These are phyloP conservation scores for Amaranthus cruentus DNA, from an alignment of 148 eudicot genomes.

Conservation along the genomic window DNA sequence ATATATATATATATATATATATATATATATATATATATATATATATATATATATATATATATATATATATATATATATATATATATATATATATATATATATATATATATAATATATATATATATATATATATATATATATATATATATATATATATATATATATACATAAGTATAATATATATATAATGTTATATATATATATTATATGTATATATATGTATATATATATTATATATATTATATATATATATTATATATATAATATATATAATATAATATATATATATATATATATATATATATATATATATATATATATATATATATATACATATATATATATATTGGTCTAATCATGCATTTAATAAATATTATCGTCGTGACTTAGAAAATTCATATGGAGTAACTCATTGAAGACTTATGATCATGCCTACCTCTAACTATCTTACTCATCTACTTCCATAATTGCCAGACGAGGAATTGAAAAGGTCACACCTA, in stretches of 20 bases:
- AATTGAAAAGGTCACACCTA: too few relatives aligned
- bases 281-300: background rate
- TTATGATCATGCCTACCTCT: too few relatives aligned
- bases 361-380: background rate
- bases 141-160: too few relatives aligned
- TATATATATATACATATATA: background rate
- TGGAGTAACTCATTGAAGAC: too few relatives aligned
- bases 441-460: too few relatives aligned
- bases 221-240: too few relatives aligned
- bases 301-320: background rate
- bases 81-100: background rate
- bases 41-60: background rate
- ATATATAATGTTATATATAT: too few relatives aligned
- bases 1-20: background rate
- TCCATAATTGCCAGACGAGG: too few relatives aligned
- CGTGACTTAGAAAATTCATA: too few relatives aligned
- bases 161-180: too few relatives aligned
- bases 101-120: background rate
- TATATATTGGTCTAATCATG: background rate
- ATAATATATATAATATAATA: too few relatives aligned
- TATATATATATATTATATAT: background rate
- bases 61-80: background rate
- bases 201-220: background rate
- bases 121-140: background rate
- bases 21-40: background rate